Percentiles rank a stretch among this genome's conserved stretches.
These are phyloP conservation scores for Sporisorium iseilematis-ciliati DNA, from an alignment of 1,284 basidiomycete species.

Conservation along the genomic window DNA sequence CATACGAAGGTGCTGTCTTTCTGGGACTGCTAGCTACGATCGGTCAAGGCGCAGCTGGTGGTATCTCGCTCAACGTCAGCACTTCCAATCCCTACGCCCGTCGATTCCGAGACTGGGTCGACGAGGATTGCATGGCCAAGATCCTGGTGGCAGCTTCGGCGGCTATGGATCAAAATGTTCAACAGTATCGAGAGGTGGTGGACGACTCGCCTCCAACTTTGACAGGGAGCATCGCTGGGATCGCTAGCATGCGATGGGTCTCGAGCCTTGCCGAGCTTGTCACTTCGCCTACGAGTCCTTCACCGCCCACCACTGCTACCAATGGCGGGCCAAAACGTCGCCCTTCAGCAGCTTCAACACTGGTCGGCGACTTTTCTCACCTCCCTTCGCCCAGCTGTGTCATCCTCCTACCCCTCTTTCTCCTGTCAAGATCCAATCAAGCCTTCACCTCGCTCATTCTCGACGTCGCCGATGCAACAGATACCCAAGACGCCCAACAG, in stretches of 20 bases:
- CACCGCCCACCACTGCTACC: background rate
- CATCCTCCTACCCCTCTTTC: slow-evolving; percentile 50
- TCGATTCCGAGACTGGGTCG: slow-evolving; percentile 54
- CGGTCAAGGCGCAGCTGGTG: slow-evolving; percentile 47
- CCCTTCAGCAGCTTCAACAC: slow-evolving; percentile 11
- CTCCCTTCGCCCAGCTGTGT: slow-evolving; percentile 43
- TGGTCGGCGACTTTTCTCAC: slow-evolving; percentile 34
- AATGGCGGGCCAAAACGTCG: slow-evolving; percentile 3
- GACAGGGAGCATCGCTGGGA: slow-evolving; percentile 33
- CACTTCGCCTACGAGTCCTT: slow-evolving; percentile 14
- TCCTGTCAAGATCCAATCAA: slow-evolving; percentile 53
- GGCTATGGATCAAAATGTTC: slow-evolving; percentile 34
- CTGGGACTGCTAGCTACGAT: slow-evolving; percentile 62
- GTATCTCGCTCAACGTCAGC: slow-evolving; percentile 40
- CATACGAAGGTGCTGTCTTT: slow-evolving; percentile 59
- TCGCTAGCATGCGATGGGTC: slow-evolving; percentile 52
- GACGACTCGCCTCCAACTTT: slow-evolving; percentile 49
- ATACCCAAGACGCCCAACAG: background rate
- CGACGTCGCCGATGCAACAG: slow-evolving; percentile 16
- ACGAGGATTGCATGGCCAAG: slow-evolving; percentile 52
- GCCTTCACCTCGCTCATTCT: slow-evolving; percentile 48
- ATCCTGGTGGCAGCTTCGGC: slow-evolving; percentile 35
- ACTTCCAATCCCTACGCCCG: slow-evolving; percentile 53
- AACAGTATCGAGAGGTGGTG: slow-evolving; percentile 33
- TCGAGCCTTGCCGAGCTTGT: slow-evolving; percentile 36